Conservation (phyloP, 306 rosid genomes). For the Styphnolobium japonicum region DNA sequence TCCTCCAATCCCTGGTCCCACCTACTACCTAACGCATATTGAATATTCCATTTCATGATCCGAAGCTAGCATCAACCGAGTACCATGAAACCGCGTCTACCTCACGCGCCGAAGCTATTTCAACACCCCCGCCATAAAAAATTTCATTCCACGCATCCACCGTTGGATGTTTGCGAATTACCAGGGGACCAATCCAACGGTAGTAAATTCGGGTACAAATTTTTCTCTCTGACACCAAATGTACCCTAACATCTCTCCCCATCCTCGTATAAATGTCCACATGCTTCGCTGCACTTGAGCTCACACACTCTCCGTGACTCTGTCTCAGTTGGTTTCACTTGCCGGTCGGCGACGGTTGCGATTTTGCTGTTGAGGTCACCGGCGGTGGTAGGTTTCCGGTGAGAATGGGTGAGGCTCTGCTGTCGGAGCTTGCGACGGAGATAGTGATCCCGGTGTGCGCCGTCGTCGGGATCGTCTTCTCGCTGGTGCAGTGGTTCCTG, state of each 20-base stretch:
- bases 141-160: background rate
- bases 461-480: slow-evolving; percentile 60
- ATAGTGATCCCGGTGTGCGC: slow-evolving; percentile 62
- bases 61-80: background rate
- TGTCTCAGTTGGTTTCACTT: too few relatives aligned
- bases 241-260: background rate
- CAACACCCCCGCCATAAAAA: background rate
- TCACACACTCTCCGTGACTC: background rate
- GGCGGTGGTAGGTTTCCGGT: slow-evolving; percentile 43
- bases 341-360: background rate
- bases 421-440: slow-evolving; percentile 63
- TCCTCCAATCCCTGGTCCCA: background rate
- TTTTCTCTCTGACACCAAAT: background rate
- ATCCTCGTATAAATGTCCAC: slow-evolving; percentile 30
- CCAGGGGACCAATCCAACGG: background rate
- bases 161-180: background rate
- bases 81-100: background rate
- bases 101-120: background rate
- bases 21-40: background rate
- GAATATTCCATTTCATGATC: background rate
- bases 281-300: slow-evolving; percentile 1
- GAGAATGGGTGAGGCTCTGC: slow-evolving; percentile 49
- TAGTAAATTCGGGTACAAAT: background rate
- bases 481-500: slow-evolving; percentile 59
- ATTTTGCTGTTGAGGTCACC: background rate